A percentile compares a stretch with the other conserved stretches of the same genome.
phyloP scores from a whole-genome alignment of 2,329 filamentous ascomycete genomes.

The Drechslera avenae region DNA sequence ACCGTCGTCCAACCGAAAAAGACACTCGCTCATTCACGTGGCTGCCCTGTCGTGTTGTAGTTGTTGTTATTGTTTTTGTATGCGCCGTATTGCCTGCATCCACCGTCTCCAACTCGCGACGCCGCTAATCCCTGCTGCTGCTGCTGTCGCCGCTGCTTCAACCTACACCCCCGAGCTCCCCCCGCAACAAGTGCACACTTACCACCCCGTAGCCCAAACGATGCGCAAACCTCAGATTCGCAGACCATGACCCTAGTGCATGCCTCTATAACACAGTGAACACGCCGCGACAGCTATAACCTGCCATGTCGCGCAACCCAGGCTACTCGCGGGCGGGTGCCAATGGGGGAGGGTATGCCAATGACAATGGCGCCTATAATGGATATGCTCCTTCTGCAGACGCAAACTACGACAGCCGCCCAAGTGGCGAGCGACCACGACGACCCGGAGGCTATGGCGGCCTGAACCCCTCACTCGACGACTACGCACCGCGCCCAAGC shows the following conservation, averaged over 20 bases:
- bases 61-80: no score
- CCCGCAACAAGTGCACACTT: conserved; percentile 26
- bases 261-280: conserved; percentile 6
- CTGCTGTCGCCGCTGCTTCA: no score
- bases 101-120: not conserved
- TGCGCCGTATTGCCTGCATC: not conserved
- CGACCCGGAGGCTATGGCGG: conserved; percentile 42
- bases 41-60: no score
- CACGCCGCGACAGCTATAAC: conserved; percentile 12
- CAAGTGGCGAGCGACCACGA: conserved; percentile 37
- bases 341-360: conserved; percentile 46
- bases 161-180: conserved; percentile 35
- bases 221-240: conserved; percentile 14
- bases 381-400: conserved; percentile 28
- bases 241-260: conserved; percentile 22
- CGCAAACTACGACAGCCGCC: conserved; percentile 22
- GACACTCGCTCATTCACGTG: no score
- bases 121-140: conserved; percentile 22
- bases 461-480: conserved; percentile 26
- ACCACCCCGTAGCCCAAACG: conserved; percentile 7
- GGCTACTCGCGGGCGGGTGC: conserved; percentile 39
- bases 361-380: conserved; percentile 26
- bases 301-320: conserved; percentile 46
- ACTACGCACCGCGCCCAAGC: conserved; percentile 24
- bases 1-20: no score